Evolutionary conservation across 2,329 filamentous ascomycete species (phyloP).

Genomic region (Podosphaera fusca): DNA sequence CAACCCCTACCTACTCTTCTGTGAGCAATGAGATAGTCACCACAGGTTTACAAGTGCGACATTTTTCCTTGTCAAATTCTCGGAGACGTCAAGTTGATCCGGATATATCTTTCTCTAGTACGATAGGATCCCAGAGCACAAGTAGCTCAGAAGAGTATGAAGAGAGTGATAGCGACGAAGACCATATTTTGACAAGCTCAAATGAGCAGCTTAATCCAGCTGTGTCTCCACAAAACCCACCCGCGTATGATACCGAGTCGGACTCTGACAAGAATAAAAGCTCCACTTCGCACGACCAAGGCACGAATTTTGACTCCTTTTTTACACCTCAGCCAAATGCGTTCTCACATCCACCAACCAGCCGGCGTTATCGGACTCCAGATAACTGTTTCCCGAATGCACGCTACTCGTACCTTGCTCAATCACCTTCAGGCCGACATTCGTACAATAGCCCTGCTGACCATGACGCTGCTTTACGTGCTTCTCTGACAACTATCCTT

Average conservation of each 20-base stretch:
- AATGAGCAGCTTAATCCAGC: slow-evolving; percentile 25
- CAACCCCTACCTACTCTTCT: slow-evolving; percentile 83
- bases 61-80: slow-evolving; percentile 35
- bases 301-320: slow-evolving; percentile 21
- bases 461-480: slow-evolving; percentile 77
- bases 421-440: slow-evolving; percentile 18
- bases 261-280: slow-evolving; percentile 48
- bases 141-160: slow-evolving; percentile 92
- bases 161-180: slow-evolving; percentile 77
- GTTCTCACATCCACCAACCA: slow-evolving; percentile 60
- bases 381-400: neutral
- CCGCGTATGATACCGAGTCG: slow-evolving; percentile 11
- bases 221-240: neutral
- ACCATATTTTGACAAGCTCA: slow-evolving; percentile 38
- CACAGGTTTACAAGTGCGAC: slow-evolving; percentile 58
- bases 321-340: slow-evolving; percentile 84
- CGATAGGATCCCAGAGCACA: slow-evolving; percentile 20
- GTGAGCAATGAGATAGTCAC: slow-evolving; percentile 76
- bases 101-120: slow-evolving; percentile 19
- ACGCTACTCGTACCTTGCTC: neutral
- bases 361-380: slow-evolving; percentile 1
- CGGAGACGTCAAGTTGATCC: slow-evolving; percentile 24
- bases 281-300: slow-evolving; percentile 50
- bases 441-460: slow-evolving; percentile 52
- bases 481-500: slow-evolving; percentile 80